Evolutionary conservation across 2,329 filamentous ascomycete species (phyloP), one percentile per base, ranked within the genome.

Genomic region (Teratosphaeria viscida): DNA sequence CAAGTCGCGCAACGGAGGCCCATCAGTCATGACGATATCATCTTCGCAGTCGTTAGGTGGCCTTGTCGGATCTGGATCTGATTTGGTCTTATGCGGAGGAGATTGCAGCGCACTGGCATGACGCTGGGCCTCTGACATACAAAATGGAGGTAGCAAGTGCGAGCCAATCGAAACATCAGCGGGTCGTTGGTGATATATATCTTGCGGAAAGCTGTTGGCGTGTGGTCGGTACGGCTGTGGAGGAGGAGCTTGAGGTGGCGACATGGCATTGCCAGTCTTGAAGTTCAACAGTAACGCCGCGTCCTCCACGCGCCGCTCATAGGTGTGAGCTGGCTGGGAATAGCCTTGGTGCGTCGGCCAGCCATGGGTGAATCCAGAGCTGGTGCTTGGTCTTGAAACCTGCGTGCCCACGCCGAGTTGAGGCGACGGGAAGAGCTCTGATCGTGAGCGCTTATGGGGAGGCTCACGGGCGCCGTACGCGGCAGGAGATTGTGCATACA

Each of bases 381-480:
- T 80, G 43, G 77, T 80, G 54, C 75, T 74, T 16, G 78, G 78
- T 60, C 78, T 68, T 37, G 76, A 73, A 35, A 71, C 68, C 39
- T 70, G 67, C 32, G 68, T 65, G 54, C 74, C 69, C 23, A 75
- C 70, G 43, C 43, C 19, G n/a, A 49, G 19, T 27, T 74, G 72
- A 19, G 77, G 78, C 29, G 78, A 77, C 16, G 76, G 74, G 57
- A 80, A 73, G 64, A 81, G 76, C 66, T 85, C 83, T 52, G 84
- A 85, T 63, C 83, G 80, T 55, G 82, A 78, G 52, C 84, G 79
- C 71, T 86, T 86, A 23, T 81, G 72, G 3, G 83, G 82, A 54
- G 81, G 77, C 65, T 84, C 78, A 55, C 73, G 68, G 26, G 68
- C 63, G 52, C 64, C 64, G 35, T 70, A 71, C 53, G 66, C 61